Conservation (phyloP, 495 filamentous ascomycete genomes). For the Cudoniella acicularis region DNA sequence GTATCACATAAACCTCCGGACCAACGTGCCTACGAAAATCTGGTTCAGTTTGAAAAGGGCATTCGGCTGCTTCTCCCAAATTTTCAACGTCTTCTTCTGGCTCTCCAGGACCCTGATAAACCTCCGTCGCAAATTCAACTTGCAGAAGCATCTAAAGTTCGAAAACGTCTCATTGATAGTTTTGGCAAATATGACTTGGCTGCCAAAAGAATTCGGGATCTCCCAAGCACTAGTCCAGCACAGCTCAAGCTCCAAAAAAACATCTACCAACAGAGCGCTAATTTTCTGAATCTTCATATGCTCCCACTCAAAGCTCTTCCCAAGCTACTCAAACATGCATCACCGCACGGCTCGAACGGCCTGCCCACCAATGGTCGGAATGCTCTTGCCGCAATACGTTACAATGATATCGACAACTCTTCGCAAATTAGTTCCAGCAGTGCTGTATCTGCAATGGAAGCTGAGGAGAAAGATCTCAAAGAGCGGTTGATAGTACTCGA, state of each 20-base stretch:
- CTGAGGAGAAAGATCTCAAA: slow-evolving; percentile 80
- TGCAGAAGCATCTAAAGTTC: slow-evolving; percentile 82
- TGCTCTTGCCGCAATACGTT: slow-evolving; percentile 57
- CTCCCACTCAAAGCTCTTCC: slow-evolving; percentile 85
- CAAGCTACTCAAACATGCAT: slow-evolving; percentile 68
- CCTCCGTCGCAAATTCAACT: slow-evolving; percentile 74
- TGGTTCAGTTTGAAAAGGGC: slow-evolving; percentile 84
- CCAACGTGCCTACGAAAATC: slow-evolving; percentile 78
- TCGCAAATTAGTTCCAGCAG: slow-evolving; percentile 55
- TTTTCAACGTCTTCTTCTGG: slow-evolving; percentile 75
- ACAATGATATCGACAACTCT: slow-evolving; percentile 58
- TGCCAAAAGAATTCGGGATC: slow-evolving; percentile 75
- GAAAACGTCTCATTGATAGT: slow-evolving; percentile 85
- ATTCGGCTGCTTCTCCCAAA: slow-evolving; percentile 80
- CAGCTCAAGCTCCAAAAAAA: slow-evolving; percentile 78
- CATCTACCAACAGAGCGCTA: slow-evolving; percentile 76
- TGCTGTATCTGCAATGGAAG: slow-evolving; percentile 69
- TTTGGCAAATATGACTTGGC: slow-evolving; percentile 88
- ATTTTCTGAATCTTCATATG: slow-evolving; percentile 89
- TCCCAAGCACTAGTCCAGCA: slow-evolving; percentile 66
- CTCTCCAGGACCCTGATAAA: slow-evolving; percentile 58
- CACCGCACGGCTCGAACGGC: slow-evolving; percentile 20
- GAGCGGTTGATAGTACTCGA: slow-evolving; percentile 87
- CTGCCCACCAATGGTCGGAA: slow-evolving; percentile 24
- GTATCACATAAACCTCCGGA: slow-evolving; percentile 66